These are phyloP conservation scores for Aspergillus hancockii DNA, from an alignment of 495 filamentous ascomycete genomes.

Conservation along the genomic window DNA sequence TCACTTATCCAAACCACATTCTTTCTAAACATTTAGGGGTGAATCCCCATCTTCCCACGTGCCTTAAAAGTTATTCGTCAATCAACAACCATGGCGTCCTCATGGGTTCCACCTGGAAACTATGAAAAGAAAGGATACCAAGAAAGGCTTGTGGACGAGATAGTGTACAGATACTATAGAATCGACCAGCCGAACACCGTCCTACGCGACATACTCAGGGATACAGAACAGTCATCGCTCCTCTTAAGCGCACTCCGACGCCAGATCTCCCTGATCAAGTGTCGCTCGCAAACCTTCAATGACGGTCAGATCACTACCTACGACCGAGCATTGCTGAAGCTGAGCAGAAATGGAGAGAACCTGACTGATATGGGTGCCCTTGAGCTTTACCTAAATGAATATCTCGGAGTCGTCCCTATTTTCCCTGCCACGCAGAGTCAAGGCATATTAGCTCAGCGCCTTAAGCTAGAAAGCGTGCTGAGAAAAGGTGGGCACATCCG, in stretches of 20 bases:
- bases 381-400: slow-evolving; percentile 43
- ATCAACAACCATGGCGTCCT: slow-evolving; percentile 1
- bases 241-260: slow-evolving; percentile 32
- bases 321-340: slow-evolving; percentile 38
- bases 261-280: slow-evolving; percentile 31
- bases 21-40: neutral
- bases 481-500: slow-evolving; percentile 18
- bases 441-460: slow-evolving; percentile 18
- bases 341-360: slow-evolving; percentile 32
- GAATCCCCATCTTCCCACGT: neutral
- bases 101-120: neutral
- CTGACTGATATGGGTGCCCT: slow-evolving; percentile 30
- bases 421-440: slow-evolving; percentile 8
- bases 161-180: slow-evolving; percentile 27
- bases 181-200: slow-evolving; percentile 21
- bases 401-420: slow-evolving; percentile 33
- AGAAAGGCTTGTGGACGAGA: slow-evolving; percentile 18
- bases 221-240: slow-evolving; percentile 15
- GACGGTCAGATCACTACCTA: slow-evolving; percentile 44
- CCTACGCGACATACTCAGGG: slow-evolving; percentile 26
- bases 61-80: neutral
- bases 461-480: slow-evolving; percentile 20
- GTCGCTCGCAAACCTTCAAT: slow-evolving; percentile 36
- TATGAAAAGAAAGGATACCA: slow-evolving; percentile 9
- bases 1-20: neutral